Conservation (phyloP, 2,329 filamentous ascomycete genomes). For the Claviceps arundinis region DNA sequence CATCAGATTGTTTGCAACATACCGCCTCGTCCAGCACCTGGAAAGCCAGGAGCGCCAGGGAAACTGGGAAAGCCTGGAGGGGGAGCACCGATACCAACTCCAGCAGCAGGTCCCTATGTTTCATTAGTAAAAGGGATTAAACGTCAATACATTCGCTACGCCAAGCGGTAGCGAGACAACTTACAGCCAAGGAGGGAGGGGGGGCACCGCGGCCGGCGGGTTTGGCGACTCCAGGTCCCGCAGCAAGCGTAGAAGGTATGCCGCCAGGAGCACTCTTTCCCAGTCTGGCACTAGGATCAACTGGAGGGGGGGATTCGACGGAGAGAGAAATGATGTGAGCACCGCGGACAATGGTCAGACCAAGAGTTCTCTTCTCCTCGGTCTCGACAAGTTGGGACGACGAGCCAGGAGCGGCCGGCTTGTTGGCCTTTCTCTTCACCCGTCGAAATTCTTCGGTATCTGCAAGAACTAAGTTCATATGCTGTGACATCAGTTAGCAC, state of each 20-base stretch:
- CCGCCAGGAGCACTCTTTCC: slow-evolving; percentile 62
- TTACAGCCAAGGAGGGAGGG: slow-evolving; percentile 61
- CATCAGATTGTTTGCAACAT: slow-evolving; percentile 18
- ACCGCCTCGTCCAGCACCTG: slow-evolving; percentile 41
- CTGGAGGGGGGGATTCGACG: slow-evolving; percentile 88
- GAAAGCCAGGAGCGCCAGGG: slow-evolving; percentile 34
- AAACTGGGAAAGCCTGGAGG: slow-evolving; percentile 45
- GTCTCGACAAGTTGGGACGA: slow-evolving; percentile 59
- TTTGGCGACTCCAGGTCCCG: slow-evolving; percentile 80
- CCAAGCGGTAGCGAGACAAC: slow-evolving; percentile 9
- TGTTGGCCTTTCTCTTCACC: slow-evolving; percentile 72
- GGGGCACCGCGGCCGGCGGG: slow-evolving; percentile 76
- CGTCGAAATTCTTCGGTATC: slow-evolving; percentile 97
- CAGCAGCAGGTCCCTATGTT: slow-evolving; percentile 61
- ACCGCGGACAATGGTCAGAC: slow-evolving; percentile 85
- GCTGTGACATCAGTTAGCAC: slow-evolving; percentile 36
- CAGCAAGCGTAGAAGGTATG: slow-evolving; percentile 55
- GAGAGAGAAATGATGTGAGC: slow-evolving; percentile 90
- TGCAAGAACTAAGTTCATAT: slow-evolving; percentile 98
- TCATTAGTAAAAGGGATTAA: not conserved
- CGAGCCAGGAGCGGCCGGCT: slow-evolving; percentile 51
- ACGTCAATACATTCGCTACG: not conserved
- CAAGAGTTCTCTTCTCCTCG: slow-evolving; percentile 95
- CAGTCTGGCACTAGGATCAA: slow-evolving; percentile 80
- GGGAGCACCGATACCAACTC: slow-evolving; percentile 61